Evolutionary conservation across 2,329 filamentous ascomycete species (phyloP).

Genomic region (Hysterium pulicare): DNA sequence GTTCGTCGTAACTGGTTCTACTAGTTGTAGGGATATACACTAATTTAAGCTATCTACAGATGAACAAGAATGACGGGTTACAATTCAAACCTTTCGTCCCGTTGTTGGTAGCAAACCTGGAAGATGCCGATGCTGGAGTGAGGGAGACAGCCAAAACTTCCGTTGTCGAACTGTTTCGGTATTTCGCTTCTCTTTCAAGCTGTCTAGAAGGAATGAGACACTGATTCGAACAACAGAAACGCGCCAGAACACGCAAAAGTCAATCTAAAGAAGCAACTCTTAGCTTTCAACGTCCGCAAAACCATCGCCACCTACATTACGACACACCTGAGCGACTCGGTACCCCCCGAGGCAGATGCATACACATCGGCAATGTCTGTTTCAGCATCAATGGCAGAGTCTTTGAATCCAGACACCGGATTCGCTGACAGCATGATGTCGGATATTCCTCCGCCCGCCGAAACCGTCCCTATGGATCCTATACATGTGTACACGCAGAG

Average conservation of each 20-base stretch:
- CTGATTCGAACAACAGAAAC: constrained; percentile 49
- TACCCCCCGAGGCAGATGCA: constrained; percentile 27
- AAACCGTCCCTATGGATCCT: constrained; percentile 70
- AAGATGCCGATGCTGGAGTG: constrained; percentile 85
- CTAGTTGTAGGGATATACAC: not conserved
- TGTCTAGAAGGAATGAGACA: too few relatives aligned
- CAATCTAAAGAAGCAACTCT: constrained; percentile 82
- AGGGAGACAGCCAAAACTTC: constrained; percentile 79
- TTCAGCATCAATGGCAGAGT: constrained; percentile 30
- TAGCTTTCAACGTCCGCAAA: constrained; percentile 78
- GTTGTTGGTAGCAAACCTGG: constrained; percentile 76
- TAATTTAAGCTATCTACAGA: constrained; percentile 48
- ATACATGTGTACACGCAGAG: constrained; percentile 78
- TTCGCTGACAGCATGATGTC: constrained; percentile 42
- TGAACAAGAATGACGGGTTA: constrained; percentile 75
- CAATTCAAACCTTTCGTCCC: constrained; percentile 82
- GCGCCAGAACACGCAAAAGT: constrained; percentile 81
- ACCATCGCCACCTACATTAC: constrained; percentile 81
- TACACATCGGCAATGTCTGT: constrained; percentile 24
- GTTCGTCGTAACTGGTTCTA: constrained; percentile 40
- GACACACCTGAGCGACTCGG: constrained; percentile 69
- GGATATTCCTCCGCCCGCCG: constrained; percentile 61
- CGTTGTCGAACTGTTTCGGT: constrained; percentile 84
- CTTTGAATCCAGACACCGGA: constrained; percentile 41
- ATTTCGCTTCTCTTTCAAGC: constrained; percentile 13